A percentile compares a stretch with the other conserved stretches of the same genome.
phyloP scores from a whole-genome alignment of 768 basidiomycete species.

The Phaeolepiota aurea region DNA sequence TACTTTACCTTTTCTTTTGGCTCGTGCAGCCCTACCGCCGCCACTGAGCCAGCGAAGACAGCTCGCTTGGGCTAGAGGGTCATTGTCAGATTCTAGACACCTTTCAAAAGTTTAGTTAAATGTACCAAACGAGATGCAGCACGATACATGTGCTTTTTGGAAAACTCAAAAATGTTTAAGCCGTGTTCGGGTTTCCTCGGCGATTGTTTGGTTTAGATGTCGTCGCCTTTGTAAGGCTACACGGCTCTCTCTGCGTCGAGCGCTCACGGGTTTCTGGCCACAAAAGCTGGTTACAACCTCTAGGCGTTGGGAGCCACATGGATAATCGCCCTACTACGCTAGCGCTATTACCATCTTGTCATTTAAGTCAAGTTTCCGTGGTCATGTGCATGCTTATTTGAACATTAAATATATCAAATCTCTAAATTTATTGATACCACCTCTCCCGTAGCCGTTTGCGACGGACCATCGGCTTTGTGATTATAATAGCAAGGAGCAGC shows the following conservation, averaged over 20 bases:
- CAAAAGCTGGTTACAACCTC: no score
- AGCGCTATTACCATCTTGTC: neutral
- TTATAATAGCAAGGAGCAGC: slow-evolving; percentile 64
- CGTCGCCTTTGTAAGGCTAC: no score
- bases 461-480: slow-evolving; percentile 76
- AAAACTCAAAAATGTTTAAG: neutral
- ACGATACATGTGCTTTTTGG: slow-evolving; percentile 20
- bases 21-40: slow-evolving; percentile 21
- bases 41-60: slow-evolving; percentile 22
- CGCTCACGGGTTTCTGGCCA: no score
- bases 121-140: slow-evolving; percentile 22
- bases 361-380: no score
- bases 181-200: slow-evolving; percentile 16
- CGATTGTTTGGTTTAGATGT: slow-evolving; percentile 12
- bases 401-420: slow-evolving; percentile 1
- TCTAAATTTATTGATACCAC: slow-evolving; percentile 51
- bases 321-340: no score
- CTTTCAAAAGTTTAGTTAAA: no score
- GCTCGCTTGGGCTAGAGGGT: slow-evolving; percentile 23
- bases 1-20: slow-evolving; percentile 22
- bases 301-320: slow-evolving; percentile 22
- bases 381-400: neutral
- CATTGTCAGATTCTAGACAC: no score
- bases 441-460: slow-evolving; percentile 57
- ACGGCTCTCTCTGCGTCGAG: neutral